Evolutionary conservation across 345 rosid species (phyloP), one percentile per base, ranked within the genome.

Genomic region (Pistacia atlantica): DNA sequence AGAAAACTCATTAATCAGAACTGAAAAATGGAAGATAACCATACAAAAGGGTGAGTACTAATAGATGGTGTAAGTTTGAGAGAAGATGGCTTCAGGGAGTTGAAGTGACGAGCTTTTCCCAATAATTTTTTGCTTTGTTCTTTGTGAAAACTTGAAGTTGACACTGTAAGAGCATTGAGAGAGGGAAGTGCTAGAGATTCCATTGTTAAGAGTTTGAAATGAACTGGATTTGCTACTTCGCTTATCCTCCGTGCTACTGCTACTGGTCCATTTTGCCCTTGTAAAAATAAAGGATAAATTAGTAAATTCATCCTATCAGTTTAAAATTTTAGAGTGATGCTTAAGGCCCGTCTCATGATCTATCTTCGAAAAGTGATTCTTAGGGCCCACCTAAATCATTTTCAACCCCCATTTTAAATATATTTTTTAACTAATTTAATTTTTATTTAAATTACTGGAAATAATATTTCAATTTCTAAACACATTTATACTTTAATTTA

Each of bases 101-200:
- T 76, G 56, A 75, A 75, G 31, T n/a, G 65, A 79, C 25, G 56
- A 67, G 69, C 38, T 79, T 68, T 85, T 18, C 51, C 61, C 20
- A 3, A 60, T 35, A 67, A 78, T 48, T 64, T 73, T 13, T 38
- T 9, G 16, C 49, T 70, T 67, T 58, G 78, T 16, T 64, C 58
- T 62, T 60, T 73, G 35, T 20, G 79, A 31, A 48, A 64, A 55
- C 31, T 64, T 10, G 76, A 80, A 54, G 73, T 73, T 13, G 78
- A 48, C 54, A 69, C 11, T 9, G 79, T 38, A 3, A 80, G 75
- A 59, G 74, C 69, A 71, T 71, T 72, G 67, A 82, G 79, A 63
- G 80, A 78, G 5, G 90, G 83, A 75, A 90, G 87, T 37, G 86
- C 81, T 51, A 85, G 66, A 73, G 86, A 75, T 57, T 74, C 87